phyloP scores from a whole-genome alignment of 176 grass and related monocot genomes.

The Metroxylon sagu region DNA sequence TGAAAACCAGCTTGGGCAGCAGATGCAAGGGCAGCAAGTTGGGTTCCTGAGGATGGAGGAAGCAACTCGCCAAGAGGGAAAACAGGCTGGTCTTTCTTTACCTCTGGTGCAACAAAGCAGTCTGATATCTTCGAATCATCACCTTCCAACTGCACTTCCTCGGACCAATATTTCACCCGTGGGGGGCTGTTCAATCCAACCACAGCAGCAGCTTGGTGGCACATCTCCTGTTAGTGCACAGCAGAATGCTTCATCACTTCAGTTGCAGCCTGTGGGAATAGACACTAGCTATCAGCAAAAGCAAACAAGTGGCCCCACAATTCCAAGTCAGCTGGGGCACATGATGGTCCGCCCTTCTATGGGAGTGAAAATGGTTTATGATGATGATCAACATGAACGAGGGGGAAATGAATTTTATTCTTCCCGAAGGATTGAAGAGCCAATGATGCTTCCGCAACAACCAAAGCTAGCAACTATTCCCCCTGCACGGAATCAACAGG shows the following conservation, averaged over 20 bases:
- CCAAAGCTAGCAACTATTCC: slow-evolving; percentile 70
- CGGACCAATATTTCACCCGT: slow-evolving; percentile 31
- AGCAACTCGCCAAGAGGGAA: slow-evolving; percentile 30
- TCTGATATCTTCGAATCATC: slow-evolving; percentile 32
- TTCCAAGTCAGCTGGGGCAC: slow-evolving; percentile 38
- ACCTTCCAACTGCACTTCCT: slow-evolving; percentile 29
- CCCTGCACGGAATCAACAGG: slow-evolving; percentile 32
- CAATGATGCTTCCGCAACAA: slow-evolving; percentile 47
- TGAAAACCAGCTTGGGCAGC: slow-evolving; percentile 22
- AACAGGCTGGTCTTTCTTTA: slow-evolving; percentile 39
- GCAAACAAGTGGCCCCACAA: slow-evolving; percentile 15
- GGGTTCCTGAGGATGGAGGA: slow-evolving; percentile 32
- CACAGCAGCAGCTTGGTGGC: slow-evolving; percentile 38
- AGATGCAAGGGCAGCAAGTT: slow-evolving; percentile 36
- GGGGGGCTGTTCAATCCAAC: slow-evolving; percentile 26
- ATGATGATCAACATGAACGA: slow-evolving; percentile 51
- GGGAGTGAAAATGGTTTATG: slow-evolving; percentile 41
- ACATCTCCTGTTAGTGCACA: slow-evolving; percentile 16
- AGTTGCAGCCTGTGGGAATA: slow-evolving; percentile 27
- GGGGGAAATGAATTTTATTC: slow-evolving; percentile 30
- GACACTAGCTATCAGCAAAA: slow-evolving; percentile 39
- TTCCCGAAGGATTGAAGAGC: slow-evolving; percentile 44
- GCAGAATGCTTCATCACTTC: slow-evolving; percentile 30
- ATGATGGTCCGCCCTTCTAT: slow-evolving; percentile 40
- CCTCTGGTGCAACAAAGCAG: slow-evolving; percentile 35